Evolutionary conservation across 345 rosid species (phyloP), one percentile per base, ranked within the genome.

Genomic region (Populus davidiana): DNA sequence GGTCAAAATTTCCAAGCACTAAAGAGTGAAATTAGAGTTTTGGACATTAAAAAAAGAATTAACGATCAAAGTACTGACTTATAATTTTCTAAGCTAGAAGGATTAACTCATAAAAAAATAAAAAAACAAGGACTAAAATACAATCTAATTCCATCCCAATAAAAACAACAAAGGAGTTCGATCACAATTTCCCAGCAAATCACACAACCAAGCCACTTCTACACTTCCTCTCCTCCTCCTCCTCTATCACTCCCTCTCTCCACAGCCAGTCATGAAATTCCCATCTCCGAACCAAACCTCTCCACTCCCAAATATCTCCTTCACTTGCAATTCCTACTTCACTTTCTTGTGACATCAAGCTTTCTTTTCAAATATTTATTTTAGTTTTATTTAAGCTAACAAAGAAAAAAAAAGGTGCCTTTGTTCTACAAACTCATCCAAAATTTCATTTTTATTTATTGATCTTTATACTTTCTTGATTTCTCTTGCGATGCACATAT

Each of bases 251-350:
- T 38, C 72, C 18, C 7, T 62, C 43, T 5, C 6, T 44, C 47
- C 41, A 3, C 6, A 2, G 23, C 38, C 47, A 64, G 77, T 72
- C 83, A 81, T 81, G 80, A 81, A 72, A 33, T 59, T 67, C 65
- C 67, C 77, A 76, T 72, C 76, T 33, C 74, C 67, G 44, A 56
- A 56, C 80, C 63, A 67, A 31, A 50, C 77, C 31, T 29, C 35
- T 21, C 74, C 59, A 38, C 38, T 16, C 72, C 66, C 69, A 25
- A 12, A 18, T 25, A 23, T 25, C 69, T 44, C 71, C 47, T 64
- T 62, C 63, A 64, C 59, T 59, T 75, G 67, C 71, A 71, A 65
- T 50, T 59, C 79, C 14, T 52, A 71, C 61, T 69, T 81, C 83
- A 74, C 78, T 68, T 76, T 76, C 76, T 72, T 76, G 64, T 81